These are phyloP conservation scores for Papiliotrema fonsecae DNA, from an alignment of 1,284 basidiomycete genomes.

Conservation along the genomic window DNA sequence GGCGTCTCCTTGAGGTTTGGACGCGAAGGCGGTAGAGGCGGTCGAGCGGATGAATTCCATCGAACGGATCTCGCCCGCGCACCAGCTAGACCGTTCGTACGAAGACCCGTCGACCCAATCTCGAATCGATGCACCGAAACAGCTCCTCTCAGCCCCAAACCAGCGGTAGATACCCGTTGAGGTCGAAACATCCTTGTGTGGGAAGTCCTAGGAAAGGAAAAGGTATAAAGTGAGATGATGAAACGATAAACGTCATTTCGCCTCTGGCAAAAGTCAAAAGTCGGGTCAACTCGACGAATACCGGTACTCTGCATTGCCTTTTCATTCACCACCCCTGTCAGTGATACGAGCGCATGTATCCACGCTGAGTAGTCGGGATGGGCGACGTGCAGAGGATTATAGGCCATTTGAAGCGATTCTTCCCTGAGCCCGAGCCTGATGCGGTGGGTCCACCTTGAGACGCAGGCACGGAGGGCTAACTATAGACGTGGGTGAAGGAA, in stretches of 20 bases:
- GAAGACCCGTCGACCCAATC: no score
- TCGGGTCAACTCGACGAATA: not conserved
- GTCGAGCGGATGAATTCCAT: slow-evolving; percentile 7
- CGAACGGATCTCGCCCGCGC: no score
- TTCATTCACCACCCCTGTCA: not conserved
- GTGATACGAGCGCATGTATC: no score
- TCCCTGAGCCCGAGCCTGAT: slow-evolving; percentile 28
- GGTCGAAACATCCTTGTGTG: no score
- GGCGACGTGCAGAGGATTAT: slow-evolving; percentile 11
- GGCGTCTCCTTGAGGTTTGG: not conserved
- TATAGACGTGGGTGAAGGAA: slow-evolving; percentile 30
- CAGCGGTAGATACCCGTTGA: no score
- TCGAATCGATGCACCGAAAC: no score
- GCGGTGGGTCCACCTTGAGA: slow-evolving; percentile 19
- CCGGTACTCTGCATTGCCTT: not conserved
- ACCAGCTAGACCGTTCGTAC: no score
- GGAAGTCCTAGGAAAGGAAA: no score
- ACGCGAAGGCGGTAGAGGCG: not conserved
- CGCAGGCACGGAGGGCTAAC: not conserved
- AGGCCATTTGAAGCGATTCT: slow-evolving; percentile 2
- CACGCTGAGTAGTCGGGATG: no score
- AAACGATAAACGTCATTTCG: slow-evolving; percentile 1
- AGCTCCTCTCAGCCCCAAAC: no score
- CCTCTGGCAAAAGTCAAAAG: not conserved
- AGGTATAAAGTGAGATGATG: not conserved